Evolutionary conservation across 169 alveolate genomes (phyloP), one percentile per base, ranked within the genome.

Genomic region (Plasmodium relictum): DNA sequence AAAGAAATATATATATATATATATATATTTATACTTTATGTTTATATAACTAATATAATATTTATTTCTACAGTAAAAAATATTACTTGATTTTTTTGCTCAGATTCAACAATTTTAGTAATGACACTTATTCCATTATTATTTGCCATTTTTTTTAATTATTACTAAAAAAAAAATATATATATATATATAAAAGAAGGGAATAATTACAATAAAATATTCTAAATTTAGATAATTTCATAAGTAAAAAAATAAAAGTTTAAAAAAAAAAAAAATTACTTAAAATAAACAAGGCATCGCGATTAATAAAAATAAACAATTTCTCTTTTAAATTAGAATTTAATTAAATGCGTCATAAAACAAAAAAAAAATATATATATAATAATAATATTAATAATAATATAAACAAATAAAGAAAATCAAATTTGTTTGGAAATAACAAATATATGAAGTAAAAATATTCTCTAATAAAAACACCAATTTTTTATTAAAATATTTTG

Each of bases 121-220:
- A 86, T 86, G 10, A 72, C 86, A 42, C 92, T 86, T n/a, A 86
- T 72, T 50, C 92, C 92, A 86, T 69, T 86, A 54, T 86, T 70
- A 68, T 54, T 68, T 52, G 85, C 91, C 91, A 83, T 83, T 41
- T 65, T 78, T 18, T 65, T 37, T 39, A 9, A 26, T 16, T 31
- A 0, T 39, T 62, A 85, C 73, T 48, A 69, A 69, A 85, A 86
- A 86, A 86, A 73, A 31, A 73, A n/a, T 24, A 52, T 68, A 31
- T 74, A 74, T 58, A 74, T 73, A 74, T 74, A 56, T 22, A n/a
- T n/a, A n/a, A n/a, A 70, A 65, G 41, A 66, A 70, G 50, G 24
- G 41, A 70, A 7, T 0, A 61, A 80, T 63, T 54, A 74, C 41
- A 62, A 48, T 62, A 62, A 41, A n/a, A 74, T 54, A 22, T 62